Evolutionary conservation across 2,329 filamentous ascomycete genomes (phyloP).

Genomic region (Cercospora sp.): DNA sequence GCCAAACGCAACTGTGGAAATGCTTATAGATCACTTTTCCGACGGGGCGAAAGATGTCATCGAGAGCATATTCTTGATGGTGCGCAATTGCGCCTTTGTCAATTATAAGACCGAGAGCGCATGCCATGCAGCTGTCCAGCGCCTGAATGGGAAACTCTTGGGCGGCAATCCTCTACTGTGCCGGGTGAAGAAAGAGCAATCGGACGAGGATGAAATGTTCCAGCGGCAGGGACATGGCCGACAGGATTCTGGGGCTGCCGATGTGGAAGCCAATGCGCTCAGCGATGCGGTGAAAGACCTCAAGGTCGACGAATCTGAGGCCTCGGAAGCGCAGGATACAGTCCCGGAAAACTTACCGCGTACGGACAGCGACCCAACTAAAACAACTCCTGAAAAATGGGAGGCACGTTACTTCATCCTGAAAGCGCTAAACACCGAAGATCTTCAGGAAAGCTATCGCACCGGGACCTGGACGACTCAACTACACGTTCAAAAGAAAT

Average conservation of each 20-base stretch:
- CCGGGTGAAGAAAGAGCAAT: slow-evolving; percentile 60
- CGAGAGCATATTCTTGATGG: slow-evolving; percentile 84
- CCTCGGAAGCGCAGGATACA: neutral
- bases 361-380: neutral
- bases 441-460: slow-evolving; percentile 78
- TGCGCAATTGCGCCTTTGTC: slow-evolving; percentile 93
- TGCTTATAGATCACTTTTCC: slow-evolving; percentile 87
- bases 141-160: slow-evolving; percentile 87
- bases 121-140: slow-evolving; percentile 72
- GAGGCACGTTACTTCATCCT: slow-evolving; percentile 78
- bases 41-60: slow-evolving; percentile 70
- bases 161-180: slow-evolving; percentile 85
- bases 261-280: neutral
- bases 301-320: neutral
- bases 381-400: neutral
- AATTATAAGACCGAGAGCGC: slow-evolving; percentile 82
- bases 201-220: neutral
- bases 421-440: slow-evolving; percentile 87
- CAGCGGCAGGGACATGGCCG: neutral
- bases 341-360: neutral
- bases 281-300: neutral
- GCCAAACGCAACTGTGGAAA: slow-evolving; percentile 75
- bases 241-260: neutral
- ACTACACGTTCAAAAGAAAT: slow-evolving; percentile 76
- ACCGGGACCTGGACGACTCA: slow-evolving; percentile 94